Evolutionary conservation across 805 yeast species (phyloP).

Genomic region (Pichia manshurica): DNA sequence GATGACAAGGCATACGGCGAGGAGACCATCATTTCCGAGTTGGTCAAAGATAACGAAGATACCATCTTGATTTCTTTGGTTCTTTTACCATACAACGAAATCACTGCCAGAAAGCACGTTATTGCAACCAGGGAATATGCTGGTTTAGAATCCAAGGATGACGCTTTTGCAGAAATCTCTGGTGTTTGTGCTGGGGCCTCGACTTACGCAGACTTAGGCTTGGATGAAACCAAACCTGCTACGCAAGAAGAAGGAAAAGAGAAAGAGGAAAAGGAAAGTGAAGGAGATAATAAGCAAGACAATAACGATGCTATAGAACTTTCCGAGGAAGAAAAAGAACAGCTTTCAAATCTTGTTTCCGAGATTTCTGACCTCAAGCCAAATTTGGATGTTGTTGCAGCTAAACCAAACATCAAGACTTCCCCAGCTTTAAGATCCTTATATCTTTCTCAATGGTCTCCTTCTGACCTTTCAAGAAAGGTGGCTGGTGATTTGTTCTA

Average conservation of each 20-base stretch:
- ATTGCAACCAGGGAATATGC: conserved; percentile 55
- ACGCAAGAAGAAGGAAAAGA: conserved; percentile 15
- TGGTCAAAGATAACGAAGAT: conserved; percentile 26
- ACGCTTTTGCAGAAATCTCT: conserved; percentile 34
- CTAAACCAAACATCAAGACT: conserved; percentile 29
- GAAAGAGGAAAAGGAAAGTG: conserved; percentile 8
- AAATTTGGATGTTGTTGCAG: conserved; percentile 24
- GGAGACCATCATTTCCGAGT: conserved; percentile 22
- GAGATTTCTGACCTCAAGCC: conserved; percentile 13
- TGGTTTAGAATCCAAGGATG: conserved; percentile 45
- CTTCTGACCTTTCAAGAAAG: conserved; percentile 62
- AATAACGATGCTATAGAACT: conserved; percentile 19
- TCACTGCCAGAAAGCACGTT: conserved; percentile 57
- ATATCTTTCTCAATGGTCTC: conserved; percentile 75
- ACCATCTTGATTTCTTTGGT: conserved; percentile 40
- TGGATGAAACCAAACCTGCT: conserved; percentile 28
- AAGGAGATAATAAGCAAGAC: conserved; percentile 4
- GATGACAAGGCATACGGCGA: conserved; percentile 32
- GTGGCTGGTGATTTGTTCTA: conserved; percentile 76
- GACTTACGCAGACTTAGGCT: conserved; percentile 37
- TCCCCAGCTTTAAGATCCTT: conserved; percentile 51
- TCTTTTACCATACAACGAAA: conserved; percentile 55
- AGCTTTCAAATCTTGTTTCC: conserved; percentile 18
- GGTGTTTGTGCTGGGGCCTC: conserved; percentile 46
- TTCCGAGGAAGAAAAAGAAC: conserved; percentile 31